phyloP scores from a whole-genome alignment of 148 eudicot genomes.

The Vaccinium darrowii region DNA sequence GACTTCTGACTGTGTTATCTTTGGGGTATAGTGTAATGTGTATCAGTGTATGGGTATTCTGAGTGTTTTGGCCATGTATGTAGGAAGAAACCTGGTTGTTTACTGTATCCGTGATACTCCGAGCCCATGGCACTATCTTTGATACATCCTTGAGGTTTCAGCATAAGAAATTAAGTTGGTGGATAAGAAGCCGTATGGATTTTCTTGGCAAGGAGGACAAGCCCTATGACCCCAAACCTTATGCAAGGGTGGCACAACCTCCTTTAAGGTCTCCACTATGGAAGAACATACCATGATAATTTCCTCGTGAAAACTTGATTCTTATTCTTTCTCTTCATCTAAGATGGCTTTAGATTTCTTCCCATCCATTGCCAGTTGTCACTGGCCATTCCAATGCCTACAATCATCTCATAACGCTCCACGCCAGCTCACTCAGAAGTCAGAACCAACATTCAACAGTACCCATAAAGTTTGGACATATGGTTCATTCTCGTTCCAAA shows the following conservation, averaged over 20 bases:
- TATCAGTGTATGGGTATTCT: neutral
- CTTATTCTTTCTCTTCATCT: neutral
- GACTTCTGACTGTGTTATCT: neutral
- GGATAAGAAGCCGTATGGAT: neutral
- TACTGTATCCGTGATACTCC: neutral
- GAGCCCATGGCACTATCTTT: neutral
- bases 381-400: neutral
- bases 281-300: neutral
- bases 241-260: neutral
- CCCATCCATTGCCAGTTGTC: neutral
- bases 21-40: neutral
- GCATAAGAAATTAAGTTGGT: neutral
- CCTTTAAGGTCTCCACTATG: neutral
- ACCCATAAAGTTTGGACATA: neutral
- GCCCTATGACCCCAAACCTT: neutral
- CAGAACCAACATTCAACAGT: neutral
- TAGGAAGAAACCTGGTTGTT: neutral
- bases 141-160: neutral
- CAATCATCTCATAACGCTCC: neutral
- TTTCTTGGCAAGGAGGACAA: neutral
- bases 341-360: too few species aligned
- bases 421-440: neutral
- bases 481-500: neutral
- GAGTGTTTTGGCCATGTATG: neutral
- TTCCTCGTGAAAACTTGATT: neutral